Evolutionary conservation across 23 red algal species (phyloP), one percentile per base, ranked within the genome.

Genomic region (Gracilaria gracilis): DNA sequence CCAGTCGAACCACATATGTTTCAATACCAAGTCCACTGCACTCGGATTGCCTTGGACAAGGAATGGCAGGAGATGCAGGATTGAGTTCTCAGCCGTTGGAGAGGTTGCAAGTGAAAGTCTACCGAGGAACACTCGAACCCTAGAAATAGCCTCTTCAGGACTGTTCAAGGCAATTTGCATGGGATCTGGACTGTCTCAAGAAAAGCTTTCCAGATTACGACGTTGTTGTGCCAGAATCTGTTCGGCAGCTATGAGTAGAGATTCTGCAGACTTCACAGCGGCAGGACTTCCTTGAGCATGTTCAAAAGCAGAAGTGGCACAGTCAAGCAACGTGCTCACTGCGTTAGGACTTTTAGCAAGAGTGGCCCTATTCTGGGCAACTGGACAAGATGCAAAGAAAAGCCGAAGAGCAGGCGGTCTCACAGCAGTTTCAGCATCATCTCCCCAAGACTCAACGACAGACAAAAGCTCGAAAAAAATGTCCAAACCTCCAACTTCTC

Each of bases 21-120:
- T 31, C 62, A 95, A 39, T 44, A 91, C 79, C 23, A 58, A 29
- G 31, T 85, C 84, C 74, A 87, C 74, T 3, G 86, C 93, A 57
- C n/a, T 57, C 40, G 80, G 67, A 37, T 83, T 62, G 4, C 93
- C 86, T 67, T 89, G 93, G 28, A 86, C 67, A 33, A 95, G 86
- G 75, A 88, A 83, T 28, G 93, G 93, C 24, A 95, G 80, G 29
- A 95, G 76, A 78, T 90, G 87, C 19, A 91, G 37, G 23, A 95
- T 88, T 14, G 93, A 83, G 55, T 73, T 72, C n/a, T 87, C 51
- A 21, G 93, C 93, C 16, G 58, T 88, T 67, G 84, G 80, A 29
- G 93, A 95, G 13, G 87, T 90, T 46, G 66, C 74, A 39, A 67
- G 44, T 0, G 71, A 74, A 14, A 95, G 70, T 47, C 84, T 73